Conservation (phyloP, 495 filamentous ascomycete species). For the Staphylotrichum longicolle region DNA sequence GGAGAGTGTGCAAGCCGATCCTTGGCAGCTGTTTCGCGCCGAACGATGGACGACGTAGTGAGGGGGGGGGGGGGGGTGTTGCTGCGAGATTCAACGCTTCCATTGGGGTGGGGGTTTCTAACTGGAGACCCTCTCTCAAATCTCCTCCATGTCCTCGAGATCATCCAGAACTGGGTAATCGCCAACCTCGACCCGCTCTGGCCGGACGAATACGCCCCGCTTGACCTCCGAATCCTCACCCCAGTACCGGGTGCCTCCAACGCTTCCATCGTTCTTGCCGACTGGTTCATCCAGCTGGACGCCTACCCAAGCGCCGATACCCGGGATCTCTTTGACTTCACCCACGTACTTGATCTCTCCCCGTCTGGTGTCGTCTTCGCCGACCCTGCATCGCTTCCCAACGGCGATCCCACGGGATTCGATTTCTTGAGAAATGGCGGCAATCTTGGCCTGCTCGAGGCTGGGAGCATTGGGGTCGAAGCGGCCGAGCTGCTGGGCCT, state of each 20-base stretch:
- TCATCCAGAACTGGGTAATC: constrained; percentile 76
- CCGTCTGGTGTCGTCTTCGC: constrained; percentile 65
- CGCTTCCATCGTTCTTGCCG: constrained; percentile 86
- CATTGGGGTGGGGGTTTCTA: neutral
- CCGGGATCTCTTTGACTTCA: constrained; percentile 76
- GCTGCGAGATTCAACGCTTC: neutral
- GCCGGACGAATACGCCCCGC: constrained; percentile 81
- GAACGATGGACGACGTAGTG: no score
- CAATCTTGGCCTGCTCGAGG: constrained; percentile 66
- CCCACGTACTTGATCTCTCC: constrained; percentile 85
- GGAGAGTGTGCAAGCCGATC: no score
- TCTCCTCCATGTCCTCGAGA: constrained; percentile 84
- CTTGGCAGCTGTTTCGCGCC: no score
- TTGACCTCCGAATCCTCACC: constrained; percentile 58
- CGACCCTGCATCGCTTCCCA: constrained; percentile 63
- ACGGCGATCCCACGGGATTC: constrained; percentile 62
- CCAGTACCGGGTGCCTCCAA: constrained; percentile 78
- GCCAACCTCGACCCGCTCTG: constrained; percentile 85
- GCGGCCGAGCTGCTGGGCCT: constrained; percentile 82
- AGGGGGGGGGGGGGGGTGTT: neutral
- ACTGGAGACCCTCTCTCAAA: constrained; percentile 44
- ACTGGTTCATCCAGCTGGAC: constrained; percentile 81
- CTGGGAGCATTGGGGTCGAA: constrained; percentile 83
- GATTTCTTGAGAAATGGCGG: constrained; percentile 63
- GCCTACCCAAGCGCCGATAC: constrained; percentile 76